Base-by-base conservation (phyloP, 495 filamentous ascomycete species). In the Gamarada debralockiae region DNA sequence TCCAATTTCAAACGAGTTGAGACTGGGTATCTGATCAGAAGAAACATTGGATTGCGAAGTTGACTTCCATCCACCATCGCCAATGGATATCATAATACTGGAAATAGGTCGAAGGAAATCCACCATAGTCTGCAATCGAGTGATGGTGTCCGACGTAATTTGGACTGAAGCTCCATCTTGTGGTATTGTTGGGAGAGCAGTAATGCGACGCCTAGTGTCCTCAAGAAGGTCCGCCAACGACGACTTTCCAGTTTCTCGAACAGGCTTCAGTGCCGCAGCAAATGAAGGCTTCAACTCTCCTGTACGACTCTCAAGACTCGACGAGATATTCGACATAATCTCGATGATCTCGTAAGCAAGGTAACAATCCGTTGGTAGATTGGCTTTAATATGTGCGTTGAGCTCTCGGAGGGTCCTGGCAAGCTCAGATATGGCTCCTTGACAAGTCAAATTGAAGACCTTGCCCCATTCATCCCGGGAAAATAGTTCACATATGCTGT, bases 281-380 rank as follows among this genome's bases (percentile, higher is more conserved):
- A 97, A 82, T 12, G 85, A 77, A 31, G 79, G 78, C 65, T 95
- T 95, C 34, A 96, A 80, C 64, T 95, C 92, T 2, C 89, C 90
- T 4, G 89, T 93, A 60, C 85, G 83, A 2, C 74, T 70, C 48
- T 95, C 95, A 6, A 99, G 75, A 41, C 85, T 82, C 55, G 85
- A 82, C 12, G 88, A 90, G 53, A 95, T 78, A 29, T 76, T 76
- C 2, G 88, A 88, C 37, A 99, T 87, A 53, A 96, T 89, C 59
- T 95, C 92, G 39, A 96, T 86, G 48, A 97, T 91, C 64, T 99
- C 93, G 65, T 95, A 99, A 3, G 90, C 91, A 21, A 99, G 78
- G 65, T 87, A 99, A 70, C 95, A 96, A 68, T 99, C 93, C 1
- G 91, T 97, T 60, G 81, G 83, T 36, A 97, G 73, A 63, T 96